These are phyloP conservation scores for Crepidotus variabilis DNA, from an alignment of 768 basidiomycete genomes.

Conservation along the genomic window DNA sequence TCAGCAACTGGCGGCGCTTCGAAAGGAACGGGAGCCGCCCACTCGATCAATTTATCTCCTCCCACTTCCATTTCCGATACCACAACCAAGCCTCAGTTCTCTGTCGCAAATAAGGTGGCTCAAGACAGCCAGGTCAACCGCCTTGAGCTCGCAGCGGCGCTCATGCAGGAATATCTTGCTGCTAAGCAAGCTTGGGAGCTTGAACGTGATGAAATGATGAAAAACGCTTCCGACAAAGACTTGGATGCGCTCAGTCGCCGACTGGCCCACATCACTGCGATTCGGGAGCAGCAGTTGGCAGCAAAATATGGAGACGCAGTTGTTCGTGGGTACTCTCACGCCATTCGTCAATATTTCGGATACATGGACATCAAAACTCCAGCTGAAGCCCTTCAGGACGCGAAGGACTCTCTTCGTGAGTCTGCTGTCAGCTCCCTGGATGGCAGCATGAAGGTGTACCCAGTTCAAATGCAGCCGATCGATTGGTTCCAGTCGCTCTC, in stretches of 20 bases:
- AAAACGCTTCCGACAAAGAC: neutral
- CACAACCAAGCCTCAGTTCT: neutral
- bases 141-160: constrained; percentile 21
- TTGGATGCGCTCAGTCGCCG: constrained; percentile 15
- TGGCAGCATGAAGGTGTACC: constrained; percentile 21
- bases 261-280: constrained; percentile 22
- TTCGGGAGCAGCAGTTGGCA: constrained; percentile 21
- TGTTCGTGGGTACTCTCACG: constrained; percentile 24
- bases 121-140: constrained; percentile 17
- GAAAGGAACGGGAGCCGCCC: neutral
- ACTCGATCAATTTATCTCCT: neutral
- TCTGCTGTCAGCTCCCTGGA: constrained; percentile 22
- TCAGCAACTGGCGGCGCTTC: no score
- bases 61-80: neutral
- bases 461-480: constrained; percentile 22
- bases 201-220: constrained; percentile 16
- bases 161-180: constrained; percentile 24
- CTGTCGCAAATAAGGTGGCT: constrained; percentile 3
- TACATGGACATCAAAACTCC: constrained; percentile 21
- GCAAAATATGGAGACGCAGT: constrained; percentile 24
- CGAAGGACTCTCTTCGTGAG: constrained; percentile 24
- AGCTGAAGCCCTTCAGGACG: constrained; percentile 21
- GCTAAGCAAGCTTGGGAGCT: constrained; percentile 26
- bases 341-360: constrained; percentile 22
- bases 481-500: constrained; percentile 25